Evolutionary conservation across 2,329 filamentous ascomycete species (phyloP).

Genomic region (Botryotinia calthae): DNA sequence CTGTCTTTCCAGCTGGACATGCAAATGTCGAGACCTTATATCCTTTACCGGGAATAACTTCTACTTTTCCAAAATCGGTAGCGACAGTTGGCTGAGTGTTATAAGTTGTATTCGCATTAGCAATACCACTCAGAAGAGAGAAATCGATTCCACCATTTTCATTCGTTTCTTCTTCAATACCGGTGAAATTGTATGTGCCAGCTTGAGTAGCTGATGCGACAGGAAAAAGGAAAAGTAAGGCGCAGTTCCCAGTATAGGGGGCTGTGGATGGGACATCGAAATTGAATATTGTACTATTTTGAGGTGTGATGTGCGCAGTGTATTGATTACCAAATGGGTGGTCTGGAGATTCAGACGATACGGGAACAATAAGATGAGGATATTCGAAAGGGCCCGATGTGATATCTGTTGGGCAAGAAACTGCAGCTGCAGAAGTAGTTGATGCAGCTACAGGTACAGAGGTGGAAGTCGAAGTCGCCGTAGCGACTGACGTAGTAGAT

Average conservation of each 20-base stretch:
- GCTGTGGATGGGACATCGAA: constrained; percentile 57
- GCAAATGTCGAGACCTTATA: constrained; percentile 52
- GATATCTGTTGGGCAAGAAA: constrained; percentile 23
- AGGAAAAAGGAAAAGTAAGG: constrained; percentile 64
- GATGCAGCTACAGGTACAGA: background rate
- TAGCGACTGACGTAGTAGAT: background rate
- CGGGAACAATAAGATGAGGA: constrained; percentile 61
- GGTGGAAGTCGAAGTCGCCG: background rate
- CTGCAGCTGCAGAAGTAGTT: constrained; percentile 5
- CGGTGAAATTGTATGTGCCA: constrained; percentile 50
- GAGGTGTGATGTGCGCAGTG: constrained; percentile 52
- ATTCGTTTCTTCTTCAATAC: constrained; percentile 50
- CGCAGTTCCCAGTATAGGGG: constrained; percentile 50
- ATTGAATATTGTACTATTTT: constrained; percentile 57
- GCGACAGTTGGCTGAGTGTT: constrained; percentile 49
- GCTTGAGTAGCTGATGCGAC: constrained; percentile 45
- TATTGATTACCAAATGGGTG: constrained; percentile 52
- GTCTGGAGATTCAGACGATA: constrained; percentile 54
- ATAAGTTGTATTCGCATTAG: constrained; percentile 51
- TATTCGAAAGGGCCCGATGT: constrained; percentile 48
- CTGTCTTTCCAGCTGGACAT: constrained; percentile 52
- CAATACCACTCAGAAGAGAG: constrained; percentile 45
- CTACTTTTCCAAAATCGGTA: constrained; percentile 44
- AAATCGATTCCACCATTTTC: constrained; percentile 40
- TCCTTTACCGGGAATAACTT: constrained; percentile 52